These are phyloP conservation scores for Rhizomucor pusillus DNA, from an alignment of 371 early-diverging fungal genomes.

Conservation along the genomic window DNA sequence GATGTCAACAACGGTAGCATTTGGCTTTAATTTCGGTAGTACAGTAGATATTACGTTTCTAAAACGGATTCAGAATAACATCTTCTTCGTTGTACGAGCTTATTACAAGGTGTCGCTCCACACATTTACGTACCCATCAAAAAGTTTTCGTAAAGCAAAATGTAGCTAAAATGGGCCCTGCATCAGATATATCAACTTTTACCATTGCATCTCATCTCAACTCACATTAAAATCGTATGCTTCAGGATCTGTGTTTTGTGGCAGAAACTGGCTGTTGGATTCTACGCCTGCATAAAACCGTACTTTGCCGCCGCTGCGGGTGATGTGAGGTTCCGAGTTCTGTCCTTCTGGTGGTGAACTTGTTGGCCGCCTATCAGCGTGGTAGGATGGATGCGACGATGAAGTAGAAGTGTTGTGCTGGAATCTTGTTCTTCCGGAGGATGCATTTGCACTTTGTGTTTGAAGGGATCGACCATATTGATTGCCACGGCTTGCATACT, in stretches of 20 bases:
- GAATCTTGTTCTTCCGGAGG: too few relatives aligned
- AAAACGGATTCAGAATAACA: conserved; percentile 6
- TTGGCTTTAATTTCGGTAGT: conserved; percentile 11
- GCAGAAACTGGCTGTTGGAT: conserved; percentile 22
- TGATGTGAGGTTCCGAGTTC: too few relatives aligned
- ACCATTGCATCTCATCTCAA: too few relatives aligned
- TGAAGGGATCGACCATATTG: too few relatives aligned
- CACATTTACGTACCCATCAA: conserved; percentile 10
- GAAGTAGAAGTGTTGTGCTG: too few relatives aligned
- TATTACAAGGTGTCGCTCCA: background rate
- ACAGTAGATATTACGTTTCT: conserved; percentile 12
- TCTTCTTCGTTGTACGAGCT: background rate
- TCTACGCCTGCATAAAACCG: conserved; percentile 15
- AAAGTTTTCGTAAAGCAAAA: conserved; percentile 19
- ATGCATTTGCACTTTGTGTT: too few relatives aligned
- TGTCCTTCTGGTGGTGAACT: too few relatives aligned
- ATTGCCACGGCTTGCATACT: too few relatives aligned
- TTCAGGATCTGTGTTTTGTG: conserved; percentile 19
- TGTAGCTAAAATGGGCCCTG: conserved; percentile 11
- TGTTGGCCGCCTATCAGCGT: too few relatives aligned
- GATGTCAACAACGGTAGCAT: conserved; percentile 18
- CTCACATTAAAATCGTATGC: conserved; percentile 16
- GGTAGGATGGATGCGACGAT: too few relatives aligned
- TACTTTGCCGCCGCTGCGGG: conserved; percentile 1
- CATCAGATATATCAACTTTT: too few relatives aligned